phyloP scores from a whole-genome alignment of 441 rosid species.

The Eutrema salsugineum region DNA sequence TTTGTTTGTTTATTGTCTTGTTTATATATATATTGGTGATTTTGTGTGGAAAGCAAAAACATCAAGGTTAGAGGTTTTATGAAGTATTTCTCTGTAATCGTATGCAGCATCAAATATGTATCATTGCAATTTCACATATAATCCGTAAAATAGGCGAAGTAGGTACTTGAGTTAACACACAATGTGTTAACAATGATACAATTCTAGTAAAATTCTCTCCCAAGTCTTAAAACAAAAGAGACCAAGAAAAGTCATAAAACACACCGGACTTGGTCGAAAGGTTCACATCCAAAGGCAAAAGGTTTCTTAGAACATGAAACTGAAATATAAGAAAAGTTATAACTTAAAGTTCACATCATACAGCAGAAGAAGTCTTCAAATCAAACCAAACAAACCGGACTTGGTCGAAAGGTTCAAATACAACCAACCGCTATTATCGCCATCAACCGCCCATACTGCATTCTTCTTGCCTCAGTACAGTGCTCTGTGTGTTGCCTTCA shows the following conservation, averaged over 20 bases:
- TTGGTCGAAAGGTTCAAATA: neutral
- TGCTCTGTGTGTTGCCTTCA: slow-evolving; percentile 16
- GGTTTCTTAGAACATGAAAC: neutral
- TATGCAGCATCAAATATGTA: neutral
- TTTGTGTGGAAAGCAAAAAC: neutral
- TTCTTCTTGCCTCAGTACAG: neutral
- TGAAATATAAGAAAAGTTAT: neutral
- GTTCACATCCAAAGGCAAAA: neutral
- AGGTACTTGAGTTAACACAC: neutral
- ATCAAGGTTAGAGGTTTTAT: neutral
- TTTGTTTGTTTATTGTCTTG: neutral
- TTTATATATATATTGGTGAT: slow-evolving; percentile 9
- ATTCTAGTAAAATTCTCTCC: neutral
- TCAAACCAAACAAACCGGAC: neutral
- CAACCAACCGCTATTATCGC: neutral
- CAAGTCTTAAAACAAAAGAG: neutral
- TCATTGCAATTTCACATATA: neutral
- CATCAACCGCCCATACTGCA: neutral
- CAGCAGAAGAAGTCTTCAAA: slow-evolving; percentile 13
- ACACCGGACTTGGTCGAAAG: no score
- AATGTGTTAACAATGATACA: no score
- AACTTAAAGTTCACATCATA: slow-evolving; percentile 8
- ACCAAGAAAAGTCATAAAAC: neutral
- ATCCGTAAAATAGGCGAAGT: neutral
- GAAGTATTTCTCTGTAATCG: neutral